phyloP scores from a whole-genome alignment of 2,329 filamentous ascomycete genomes.

The Pseudocercospora eumusae region DNA sequence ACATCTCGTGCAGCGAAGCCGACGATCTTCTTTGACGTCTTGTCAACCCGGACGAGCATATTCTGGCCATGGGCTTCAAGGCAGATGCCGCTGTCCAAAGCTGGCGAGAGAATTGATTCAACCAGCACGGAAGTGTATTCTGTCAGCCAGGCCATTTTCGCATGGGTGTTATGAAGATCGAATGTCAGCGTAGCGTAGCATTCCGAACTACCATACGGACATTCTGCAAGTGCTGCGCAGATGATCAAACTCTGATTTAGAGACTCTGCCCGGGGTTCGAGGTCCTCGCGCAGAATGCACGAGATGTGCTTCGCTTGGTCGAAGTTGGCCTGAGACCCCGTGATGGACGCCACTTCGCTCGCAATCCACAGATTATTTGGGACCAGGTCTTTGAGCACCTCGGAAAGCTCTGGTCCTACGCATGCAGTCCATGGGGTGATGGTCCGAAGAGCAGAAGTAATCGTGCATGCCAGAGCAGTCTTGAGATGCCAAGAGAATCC shows the following conservation, averaged over 20 bases:
- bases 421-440: conserved; percentile 4
- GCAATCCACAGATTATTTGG: conserved; percentile 13
- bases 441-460: background rate
- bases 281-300: conserved; percentile 14
- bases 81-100: conserved; percentile 11
- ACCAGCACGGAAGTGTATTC: conserved; percentile 8
- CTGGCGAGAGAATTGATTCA: conserved; percentile 9
- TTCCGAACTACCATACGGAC: background rate
- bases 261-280: conserved; percentile 9
- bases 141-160: conserved; percentile 5
- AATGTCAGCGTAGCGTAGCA: background rate
- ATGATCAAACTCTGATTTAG: conserved; percentile 6
- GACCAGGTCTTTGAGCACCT: conserved; percentile 12
- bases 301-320: conserved; percentile 11
- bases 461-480: background rate
- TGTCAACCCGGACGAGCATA: conserved; percentile 10
- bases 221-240: background rate
- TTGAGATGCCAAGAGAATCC: background rate
- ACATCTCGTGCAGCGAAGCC: conserved; percentile 16
- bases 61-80: conserved; percentile 20
- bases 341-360: conserved; percentile 14
- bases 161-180: background rate
- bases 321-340: conserved; percentile 8
- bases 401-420: conserved; percentile 12
- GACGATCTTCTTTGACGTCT: background rate